A percentile compares a stretch with the other conserved stretches of the same genome.
These are phyloP conservation scores for Boletus eberwhitei DNA, from an alignment of 768 basidiomycete species.

Conservation along the genomic window DNA sequence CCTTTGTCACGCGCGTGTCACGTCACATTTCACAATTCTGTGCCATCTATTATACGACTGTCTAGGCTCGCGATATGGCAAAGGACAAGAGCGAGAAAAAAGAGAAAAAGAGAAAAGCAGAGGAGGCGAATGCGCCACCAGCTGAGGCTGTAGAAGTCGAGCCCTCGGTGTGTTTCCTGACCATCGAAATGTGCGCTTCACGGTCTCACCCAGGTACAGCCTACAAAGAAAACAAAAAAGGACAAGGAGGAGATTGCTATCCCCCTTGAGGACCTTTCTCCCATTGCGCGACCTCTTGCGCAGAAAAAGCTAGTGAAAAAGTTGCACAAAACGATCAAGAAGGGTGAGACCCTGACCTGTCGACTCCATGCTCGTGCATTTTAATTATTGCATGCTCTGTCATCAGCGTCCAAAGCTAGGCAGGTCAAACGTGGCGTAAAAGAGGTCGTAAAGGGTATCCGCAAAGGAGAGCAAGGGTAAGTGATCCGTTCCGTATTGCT, in stretches of 20 bases:
- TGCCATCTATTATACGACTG: not conserved
- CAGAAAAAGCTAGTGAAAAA: conserved; percentile 93
- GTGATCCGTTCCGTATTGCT: conserved; percentile 25
- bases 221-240: conserved; percentile 59
- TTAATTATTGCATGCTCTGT: not conserved
- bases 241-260: conserved; percentile 61
- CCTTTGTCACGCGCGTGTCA: conserved; percentile 18
- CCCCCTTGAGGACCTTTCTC: conserved; percentile 79
- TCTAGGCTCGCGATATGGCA: conserved; percentile 40
- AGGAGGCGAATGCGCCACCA: conserved; percentile 24
- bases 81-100: conserved; percentile 79
- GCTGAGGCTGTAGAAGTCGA: conserved; percentile 49
- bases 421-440: conserved; percentile 98
- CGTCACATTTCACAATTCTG: conserved; percentile 11
- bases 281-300: conserved; percentile 92
- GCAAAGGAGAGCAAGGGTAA: conserved; percentile 96
- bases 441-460: conserved; percentile 95
- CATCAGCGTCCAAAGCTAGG: conserved; percentile 83
- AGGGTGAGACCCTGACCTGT: conserved; percentile 46
- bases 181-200: conserved; percentile 29
- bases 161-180: conserved; percentile 27
- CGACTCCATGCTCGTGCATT: not conserved
- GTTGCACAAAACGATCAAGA: conserved; percentile 92
- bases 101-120: conserved; percentile 61
- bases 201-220: conserved; percentile 23